Base-by-base conservation (phyloP, 805 yeast species). In the Zygosaccharomyces bisporus region DNA sequence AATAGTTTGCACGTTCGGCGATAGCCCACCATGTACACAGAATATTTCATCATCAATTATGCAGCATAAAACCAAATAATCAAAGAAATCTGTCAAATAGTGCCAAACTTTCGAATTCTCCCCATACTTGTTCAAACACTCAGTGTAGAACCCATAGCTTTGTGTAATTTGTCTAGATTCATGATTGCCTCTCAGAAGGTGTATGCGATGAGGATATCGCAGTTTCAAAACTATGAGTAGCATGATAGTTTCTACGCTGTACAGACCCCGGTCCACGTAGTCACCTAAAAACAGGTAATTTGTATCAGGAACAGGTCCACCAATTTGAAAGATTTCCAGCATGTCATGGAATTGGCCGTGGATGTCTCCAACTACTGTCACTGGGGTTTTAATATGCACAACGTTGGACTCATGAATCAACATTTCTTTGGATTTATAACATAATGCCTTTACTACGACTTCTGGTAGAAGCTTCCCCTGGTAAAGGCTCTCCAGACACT, bases 261-360 rank as follows among this genome's bases (percentile, higher is more conserved):
- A 95, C 64, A 87, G 79, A 0, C 99, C 99, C 42, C 99, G 71
- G 64, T 93, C 99, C 16, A 93, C 99, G 55, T 93, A 93, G 64
- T 93, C 99, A 2, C 98, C 99, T 14, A 93, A 65, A 60, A 93
- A 93, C 33, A 93, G 66, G 63, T 93, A 93, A 66, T 91, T 93
- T 2, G 98, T 93, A 57, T 84, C 84, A 0, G 99, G 98, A 3
- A 95, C 85, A 40, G 79, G 77, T 0, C 98, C 99, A 0, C 97
- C 98, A 30, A 91, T 93, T 47, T 83, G 80, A 67, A 93, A 93
- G 25, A 93, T 88, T 63, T 93, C 99, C 23, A 93, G 66, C 43
- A 93, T 70, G 63, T 93, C 99, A 62, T 90, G 95, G 60, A 86
- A 93, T 66, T 93, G 99, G 6, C 98, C 99, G 58, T 93, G 99